Conservation (phyloP, 2,329 filamentous ascomycete genomes). For the Huntiella savannae region DNA sequence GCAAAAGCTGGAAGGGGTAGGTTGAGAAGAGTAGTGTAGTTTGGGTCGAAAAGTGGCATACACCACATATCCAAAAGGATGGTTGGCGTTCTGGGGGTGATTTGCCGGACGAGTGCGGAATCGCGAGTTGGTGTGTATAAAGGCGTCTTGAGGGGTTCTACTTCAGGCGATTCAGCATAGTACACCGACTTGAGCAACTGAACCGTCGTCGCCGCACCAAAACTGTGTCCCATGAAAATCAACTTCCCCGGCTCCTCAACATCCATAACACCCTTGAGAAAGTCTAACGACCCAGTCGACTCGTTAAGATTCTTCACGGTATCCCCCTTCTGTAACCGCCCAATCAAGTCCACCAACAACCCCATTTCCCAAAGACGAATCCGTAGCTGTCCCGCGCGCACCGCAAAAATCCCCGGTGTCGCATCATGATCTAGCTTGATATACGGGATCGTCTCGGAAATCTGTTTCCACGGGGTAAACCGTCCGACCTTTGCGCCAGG, state of each 20-base stretch:
- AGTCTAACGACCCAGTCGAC: conserved; percentile 26
- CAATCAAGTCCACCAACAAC: conserved; percentile 46
- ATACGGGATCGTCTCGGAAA: conserved; percentile 24
- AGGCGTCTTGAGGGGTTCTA: conserved; percentile 30
- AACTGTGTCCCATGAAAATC: conserved; percentile 62
- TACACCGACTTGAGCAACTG: conserved; percentile 67
- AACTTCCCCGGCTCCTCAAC: conserved; percentile 54
- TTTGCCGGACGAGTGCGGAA: conserved; percentile 41
- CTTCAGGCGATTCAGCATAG: conserved; percentile 34
- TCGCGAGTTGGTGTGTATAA: conserved; percentile 39
- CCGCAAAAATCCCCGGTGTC: conserved; percentile 43
- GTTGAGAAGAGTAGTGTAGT: conserved; percentile 45
- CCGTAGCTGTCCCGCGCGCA: conserved; percentile 51
- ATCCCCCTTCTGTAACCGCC: conserved; percentile 42
- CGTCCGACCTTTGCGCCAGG: conserved; percentile 26
- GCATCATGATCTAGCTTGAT: conserved; percentile 40
- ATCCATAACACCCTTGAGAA: conserved; percentile 43
- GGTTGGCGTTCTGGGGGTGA: conserved; percentile 46
- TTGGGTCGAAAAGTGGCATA: conserved; percentile 46
- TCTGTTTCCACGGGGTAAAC: conserved; percentile 12
- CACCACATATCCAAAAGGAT: conserved; percentile 69
- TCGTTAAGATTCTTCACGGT: conserved; percentile 33
- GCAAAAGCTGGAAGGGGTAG: conserved; percentile 55
- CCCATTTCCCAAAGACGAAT: conserved; percentile 66
- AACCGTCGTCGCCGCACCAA: conserved; percentile 54